phyloP scores from a whole-genome alignment of 768 basidiomycete genomes.

The Serendipita sp. region DNA sequence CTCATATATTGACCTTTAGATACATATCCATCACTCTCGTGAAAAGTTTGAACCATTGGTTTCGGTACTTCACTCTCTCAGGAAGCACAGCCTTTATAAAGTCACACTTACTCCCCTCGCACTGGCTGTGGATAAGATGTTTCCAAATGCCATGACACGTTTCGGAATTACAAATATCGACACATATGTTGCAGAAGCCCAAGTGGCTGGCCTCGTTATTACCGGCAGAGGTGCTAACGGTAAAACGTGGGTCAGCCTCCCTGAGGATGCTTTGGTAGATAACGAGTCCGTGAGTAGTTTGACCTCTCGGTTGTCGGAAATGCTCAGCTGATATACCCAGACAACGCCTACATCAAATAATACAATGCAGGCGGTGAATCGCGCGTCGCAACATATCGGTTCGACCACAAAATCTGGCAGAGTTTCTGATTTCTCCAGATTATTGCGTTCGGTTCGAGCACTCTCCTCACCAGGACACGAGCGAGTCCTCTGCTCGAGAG shows the following conservation, averaged over 20 bases:
- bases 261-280: not conserved
- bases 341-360: not conserved
- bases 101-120: not conserved
- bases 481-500: not conserved
- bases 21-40: not conserved
- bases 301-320: not conserved
- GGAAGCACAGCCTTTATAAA: slow-evolving; percentile 1
- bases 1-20: not conserved
- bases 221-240: not conserved
- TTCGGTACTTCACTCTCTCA: not conserved
- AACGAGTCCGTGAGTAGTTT: not conserved
- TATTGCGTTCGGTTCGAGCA: not conserved
- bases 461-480: not conserved
- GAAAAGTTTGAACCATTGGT: not conserved
- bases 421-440: slow-evolving; percentile 1
- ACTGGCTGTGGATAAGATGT: not conserved
- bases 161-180: not conserved
- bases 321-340: not conserved
- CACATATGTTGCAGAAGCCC: not conserved
- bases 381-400: not conserved
- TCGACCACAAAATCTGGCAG: not conserved
- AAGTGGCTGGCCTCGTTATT: not conserved
- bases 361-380: not conserved
- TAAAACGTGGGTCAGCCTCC: not conserved
- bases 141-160: not conserved